phyloP scores from a whole-genome alignment of 2,329 filamentous ascomycete species.

The Pseudogymnoascus sp. region DNA sequence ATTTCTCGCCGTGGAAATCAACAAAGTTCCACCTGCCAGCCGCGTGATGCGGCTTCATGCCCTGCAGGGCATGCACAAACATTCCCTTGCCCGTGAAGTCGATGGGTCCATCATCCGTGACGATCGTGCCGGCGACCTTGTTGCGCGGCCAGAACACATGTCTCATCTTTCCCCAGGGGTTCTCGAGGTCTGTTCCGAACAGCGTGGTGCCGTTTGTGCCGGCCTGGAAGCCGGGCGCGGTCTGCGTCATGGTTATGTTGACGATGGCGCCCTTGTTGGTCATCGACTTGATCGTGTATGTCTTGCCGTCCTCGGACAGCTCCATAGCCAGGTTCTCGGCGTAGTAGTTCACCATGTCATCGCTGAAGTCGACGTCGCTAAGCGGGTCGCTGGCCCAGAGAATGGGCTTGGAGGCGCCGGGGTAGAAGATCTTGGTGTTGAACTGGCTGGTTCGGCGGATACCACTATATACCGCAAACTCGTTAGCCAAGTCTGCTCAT shows the following conservation, averaged over 20 bases:
- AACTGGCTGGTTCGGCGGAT: slow-evolving; percentile 88
- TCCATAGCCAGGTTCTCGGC: slow-evolving; percentile 80
- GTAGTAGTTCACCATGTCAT: slow-evolving; percentile 75
- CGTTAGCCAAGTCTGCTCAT: not conserved
- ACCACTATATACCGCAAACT: slow-evolving; percentile 51
- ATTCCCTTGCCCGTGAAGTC: slow-evolving; percentile 75
- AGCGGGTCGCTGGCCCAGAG: slow-evolving; percentile 81
- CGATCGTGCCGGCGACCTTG: slow-evolving; percentile 71
- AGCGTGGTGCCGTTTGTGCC: slow-evolving; percentile 77
- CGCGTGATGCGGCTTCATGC: slow-evolving; percentile 98
- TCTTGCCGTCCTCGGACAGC: slow-evolving; percentile 73
- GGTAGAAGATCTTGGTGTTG: slow-evolving; percentile 85
- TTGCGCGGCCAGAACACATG: slow-evolving; percentile 94
- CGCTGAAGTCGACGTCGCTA: slow-evolving; percentile 72
- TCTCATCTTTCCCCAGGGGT: slow-evolving; percentile 88
- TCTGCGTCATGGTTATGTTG: slow-evolving; percentile 72
- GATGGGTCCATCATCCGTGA: slow-evolving; percentile 71
- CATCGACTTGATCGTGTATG: slow-evolving; percentile 85
- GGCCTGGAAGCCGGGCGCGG: slow-evolving; percentile 72
- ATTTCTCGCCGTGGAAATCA: slow-evolving; percentile 79
- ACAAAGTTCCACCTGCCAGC: slow-evolving; percentile 89
- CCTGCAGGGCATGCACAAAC: slow-evolving; percentile 81
- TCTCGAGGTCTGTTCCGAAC: slow-evolving; percentile 75
- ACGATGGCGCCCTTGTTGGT: slow-evolving; percentile 74
- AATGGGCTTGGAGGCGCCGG: slow-evolving; percentile 61